Evolutionary conservation across 2,329 filamentous ascomycete genomes (phyloP).

Genomic region (Aspergillus floridensis): DNA sequence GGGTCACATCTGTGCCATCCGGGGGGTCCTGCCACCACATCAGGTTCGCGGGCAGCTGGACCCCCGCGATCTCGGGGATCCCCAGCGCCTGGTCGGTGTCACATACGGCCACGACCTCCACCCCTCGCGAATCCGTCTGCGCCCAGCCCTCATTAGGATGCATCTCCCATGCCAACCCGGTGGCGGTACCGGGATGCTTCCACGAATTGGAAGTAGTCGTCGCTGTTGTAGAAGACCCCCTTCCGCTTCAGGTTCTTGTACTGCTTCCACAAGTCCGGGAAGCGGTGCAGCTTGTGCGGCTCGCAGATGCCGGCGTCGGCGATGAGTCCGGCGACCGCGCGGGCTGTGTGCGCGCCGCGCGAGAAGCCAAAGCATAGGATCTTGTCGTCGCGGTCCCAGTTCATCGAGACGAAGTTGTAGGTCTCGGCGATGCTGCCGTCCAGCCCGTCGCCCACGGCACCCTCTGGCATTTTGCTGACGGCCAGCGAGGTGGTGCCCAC

Average conservation of each 20-base stretch:
- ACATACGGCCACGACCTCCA: background rate
- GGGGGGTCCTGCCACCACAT: background rate
- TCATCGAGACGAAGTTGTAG: background rate
- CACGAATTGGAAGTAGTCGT: background rate
- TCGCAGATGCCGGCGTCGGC: background rate
- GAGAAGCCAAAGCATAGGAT: background rate
- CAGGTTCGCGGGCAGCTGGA: background rate
- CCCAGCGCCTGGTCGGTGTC: background rate
- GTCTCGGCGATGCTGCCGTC: background rate
- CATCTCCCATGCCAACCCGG: background rate
- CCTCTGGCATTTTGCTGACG: background rate
- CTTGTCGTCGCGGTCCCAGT: background rate
- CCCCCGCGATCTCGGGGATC: background rate
- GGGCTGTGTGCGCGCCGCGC: background rate
- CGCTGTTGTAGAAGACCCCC: background rate
- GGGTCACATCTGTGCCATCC: background rate
- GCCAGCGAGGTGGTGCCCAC: background rate
- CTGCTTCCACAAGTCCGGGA: background rate
- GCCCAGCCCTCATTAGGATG: background rate
- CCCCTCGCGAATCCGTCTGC: background rate
- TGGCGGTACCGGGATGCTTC: background rate
- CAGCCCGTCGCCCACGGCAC: background rate
- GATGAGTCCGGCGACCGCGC: background rate
- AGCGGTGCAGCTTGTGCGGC: background rate
- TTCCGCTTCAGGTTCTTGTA: background rate